phyloP scores from a whole-genome alignment of 1,284 basidiomycete genomes.

The Boletus subluridellus region DNA sequence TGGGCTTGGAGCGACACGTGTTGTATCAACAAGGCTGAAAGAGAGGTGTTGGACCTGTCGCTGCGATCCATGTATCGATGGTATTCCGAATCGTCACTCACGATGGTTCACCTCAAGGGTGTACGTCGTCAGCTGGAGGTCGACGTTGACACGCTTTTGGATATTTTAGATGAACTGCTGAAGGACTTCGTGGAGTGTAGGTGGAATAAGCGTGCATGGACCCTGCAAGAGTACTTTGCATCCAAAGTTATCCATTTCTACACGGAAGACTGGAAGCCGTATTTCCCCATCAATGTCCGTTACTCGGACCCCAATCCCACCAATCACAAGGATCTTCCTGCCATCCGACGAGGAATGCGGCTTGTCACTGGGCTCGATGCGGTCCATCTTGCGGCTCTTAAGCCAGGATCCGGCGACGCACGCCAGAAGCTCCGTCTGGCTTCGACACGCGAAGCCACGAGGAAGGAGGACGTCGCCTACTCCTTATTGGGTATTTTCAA shows the following conservation, averaged over 20 bases:
- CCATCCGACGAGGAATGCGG: constrained; percentile 3
- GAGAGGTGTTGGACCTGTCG: constrained; percentile 3
- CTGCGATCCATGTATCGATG: constrained; percentile 18
- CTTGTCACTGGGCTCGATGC: constrained; percentile 1
- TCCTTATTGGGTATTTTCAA: constrained; percentile 8
- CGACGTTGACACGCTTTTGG: neutral
- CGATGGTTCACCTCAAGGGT: constrained; percentile 12
- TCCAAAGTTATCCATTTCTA: constrained; percentile 5
- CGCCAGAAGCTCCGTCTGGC: constrained; percentile 14
- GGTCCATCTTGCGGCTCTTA: neutral
- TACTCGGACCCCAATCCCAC: neutral
- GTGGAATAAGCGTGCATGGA: constrained; percentile 18
- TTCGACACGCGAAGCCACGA: constrained; percentile 1
- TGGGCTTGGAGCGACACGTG: constrained; percentile 20
- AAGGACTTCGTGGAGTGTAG: constrained; percentile 3
- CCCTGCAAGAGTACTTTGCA: constrained; percentile 16
- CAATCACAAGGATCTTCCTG: neutral
- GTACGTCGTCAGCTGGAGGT: neutral
- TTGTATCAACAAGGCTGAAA: constrained; percentile 16
- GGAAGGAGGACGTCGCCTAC: constrained; percentile 10
- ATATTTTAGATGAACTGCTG: neutral
- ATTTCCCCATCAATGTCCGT: neutral
- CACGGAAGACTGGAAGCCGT: neutral
- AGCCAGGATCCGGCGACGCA: constrained; percentile 1
- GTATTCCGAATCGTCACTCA: constrained; percentile 12